Base-by-base conservation (phyloP, 352 stramenopile genomes). In the Phytophthora megakarya region DNA sequence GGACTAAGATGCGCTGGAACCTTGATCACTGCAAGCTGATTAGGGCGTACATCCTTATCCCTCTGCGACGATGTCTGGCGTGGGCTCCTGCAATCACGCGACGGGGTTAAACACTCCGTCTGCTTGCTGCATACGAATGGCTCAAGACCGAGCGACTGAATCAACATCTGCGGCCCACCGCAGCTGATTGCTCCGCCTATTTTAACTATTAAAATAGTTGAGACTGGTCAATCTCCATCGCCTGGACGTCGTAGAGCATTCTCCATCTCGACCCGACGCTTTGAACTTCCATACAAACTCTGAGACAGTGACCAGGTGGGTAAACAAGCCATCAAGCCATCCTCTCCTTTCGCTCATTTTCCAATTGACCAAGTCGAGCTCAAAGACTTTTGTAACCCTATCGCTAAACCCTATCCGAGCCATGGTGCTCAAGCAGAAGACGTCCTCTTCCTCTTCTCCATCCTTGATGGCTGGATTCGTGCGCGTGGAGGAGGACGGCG, bases 401-500 rank as follows among this genome's bases (percentile, higher is more conserved):
- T 32, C 26, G 3, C 15, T 16, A 23, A 21, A 37, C 37, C 19
- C 43, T 62, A 33, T 42, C 30, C 25, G 16, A 37, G 22, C 23
- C 21, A 64, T 67, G 50, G 53, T 51, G 38, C 40, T 58, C 19
- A 56, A 52, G 35, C 51, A 68, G 10, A 68, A 64, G 32, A 22
- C 58, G n/a, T 62, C 58, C 12, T 56, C 40, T 4, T 45, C 51
- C 15, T 39, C 30, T 12, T 43, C 39, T 18, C 25, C 43, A 19
- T 65, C 60, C 16, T 33, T 68, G 7, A 76, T 86, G 59, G 72
- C 75, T 12, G 78, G 78, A 19, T 86, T 86, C 25, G 70, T 86
- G 33, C 78, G 78, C 47, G 78, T 86, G 22, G 78, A 86, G 42
- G 75, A 84, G 38, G 70, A 79, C 49, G 62, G 67, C 10, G 69